These are phyloP conservation scores for Cercospora citrullina DNA, from an alignment of 2,329 filamentous ascomycete species.

Conservation along the genomic window DNA sequence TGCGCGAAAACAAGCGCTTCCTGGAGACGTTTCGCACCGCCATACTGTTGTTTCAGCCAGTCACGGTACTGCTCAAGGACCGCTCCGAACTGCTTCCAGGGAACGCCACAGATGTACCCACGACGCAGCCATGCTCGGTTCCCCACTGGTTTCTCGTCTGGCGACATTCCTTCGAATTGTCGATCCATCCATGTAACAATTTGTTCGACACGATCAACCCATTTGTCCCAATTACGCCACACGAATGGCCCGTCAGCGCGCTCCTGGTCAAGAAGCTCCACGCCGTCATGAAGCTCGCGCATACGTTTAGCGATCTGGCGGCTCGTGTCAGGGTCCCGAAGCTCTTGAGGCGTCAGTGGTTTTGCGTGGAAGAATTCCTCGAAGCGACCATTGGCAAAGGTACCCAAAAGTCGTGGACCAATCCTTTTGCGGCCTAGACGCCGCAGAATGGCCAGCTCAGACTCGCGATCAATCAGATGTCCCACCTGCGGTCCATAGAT, in stretches of 20 bases:
- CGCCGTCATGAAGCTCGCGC: conserved; percentile 90
- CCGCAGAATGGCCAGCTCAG: conserved; percentile 80
- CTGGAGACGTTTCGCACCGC: conserved; percentile 65
- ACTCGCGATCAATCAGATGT: conserved; percentile 90
- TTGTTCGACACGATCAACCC: conserved; percentile 69
- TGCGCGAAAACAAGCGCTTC: conserved; percentile 89
- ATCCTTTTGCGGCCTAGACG: conserved; percentile 90
- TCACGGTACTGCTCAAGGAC: conserved; percentile 75
- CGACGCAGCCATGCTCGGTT: conserved; percentile 63
- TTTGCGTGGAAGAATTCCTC: conserved; percentile 90
- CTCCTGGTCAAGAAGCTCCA: conserved; percentile 80
- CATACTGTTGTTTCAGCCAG: conserved; percentile 72
- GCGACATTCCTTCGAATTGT: conserved; percentile 55
- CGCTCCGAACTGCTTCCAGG: conserved; percentile 75
- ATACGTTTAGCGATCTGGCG: conserved; percentile 96
- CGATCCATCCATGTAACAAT: conserved; percentile 60
- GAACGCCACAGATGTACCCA: conserved; percentile 80
- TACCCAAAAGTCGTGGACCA: conserved; percentile 84
- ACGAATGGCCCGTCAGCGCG: conserved; percentile 76
- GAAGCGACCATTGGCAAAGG: conserved; percentile 91
- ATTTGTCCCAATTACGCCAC: conserved; percentile 93
- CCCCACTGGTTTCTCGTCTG: conserved; percentile 44
- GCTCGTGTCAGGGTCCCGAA: conserved; percentile 79
- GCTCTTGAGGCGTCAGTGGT: conserved; percentile 72
- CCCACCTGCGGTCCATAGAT: conserved; percentile 95